Percentiles rank a stretch among this genome's conserved stretches.
Evolutionary conservation across 2,329 filamentous ascomycete species (phyloP).

Genomic region (Apiospora rasikravindrae): DNA sequence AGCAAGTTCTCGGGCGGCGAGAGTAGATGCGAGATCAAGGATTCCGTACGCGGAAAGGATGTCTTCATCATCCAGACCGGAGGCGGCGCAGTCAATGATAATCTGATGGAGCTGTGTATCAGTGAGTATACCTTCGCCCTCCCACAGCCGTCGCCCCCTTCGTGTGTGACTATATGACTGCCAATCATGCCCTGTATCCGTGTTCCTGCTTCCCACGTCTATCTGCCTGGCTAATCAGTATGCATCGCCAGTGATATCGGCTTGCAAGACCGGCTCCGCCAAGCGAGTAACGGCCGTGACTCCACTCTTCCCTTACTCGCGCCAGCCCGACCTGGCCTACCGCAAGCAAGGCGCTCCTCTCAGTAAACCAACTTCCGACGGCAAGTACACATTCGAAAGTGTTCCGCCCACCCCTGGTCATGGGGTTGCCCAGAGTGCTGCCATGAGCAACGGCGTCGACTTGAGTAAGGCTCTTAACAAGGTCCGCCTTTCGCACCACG

Average conservation of each 20-base stretch:
- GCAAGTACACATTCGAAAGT: constrained; percentile 88
- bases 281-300: constrained; percentile 92
- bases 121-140: constrained; percentile 44
- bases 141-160: background rate
- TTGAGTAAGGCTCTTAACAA: constrained; percentile 77
- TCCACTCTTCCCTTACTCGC: constrained; percentile 94
- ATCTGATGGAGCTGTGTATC: constrained; percentile 95
- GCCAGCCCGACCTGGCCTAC: constrained; percentile 95
- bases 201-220: background rate
- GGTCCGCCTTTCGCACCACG: constrained; percentile 47
- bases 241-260: constrained; percentile 71
- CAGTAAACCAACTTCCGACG: constrained; percentile 65
- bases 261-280: constrained; percentile 92
- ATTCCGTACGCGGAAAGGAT: constrained; percentile 97
- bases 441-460: constrained; percentile 71
- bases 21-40: constrained; percentile 92
- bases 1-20: constrained; percentile 95
- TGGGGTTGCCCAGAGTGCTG: constrained; percentile 68
- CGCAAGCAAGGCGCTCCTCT: constrained; percentile 93
- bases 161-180: too few species aligned
- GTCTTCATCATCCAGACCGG: constrained; percentile 98
- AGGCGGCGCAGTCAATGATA: constrained; percentile 91
- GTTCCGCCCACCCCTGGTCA: constrained; percentile 85
- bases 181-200: too few species aligned
- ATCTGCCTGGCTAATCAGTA: background rate